Percentiles rank a stretch among this genome's conserved stretches.
phyloP scores from a whole-genome alignment of 129 eudicot species.

The Flaveria robusta region DNA sequence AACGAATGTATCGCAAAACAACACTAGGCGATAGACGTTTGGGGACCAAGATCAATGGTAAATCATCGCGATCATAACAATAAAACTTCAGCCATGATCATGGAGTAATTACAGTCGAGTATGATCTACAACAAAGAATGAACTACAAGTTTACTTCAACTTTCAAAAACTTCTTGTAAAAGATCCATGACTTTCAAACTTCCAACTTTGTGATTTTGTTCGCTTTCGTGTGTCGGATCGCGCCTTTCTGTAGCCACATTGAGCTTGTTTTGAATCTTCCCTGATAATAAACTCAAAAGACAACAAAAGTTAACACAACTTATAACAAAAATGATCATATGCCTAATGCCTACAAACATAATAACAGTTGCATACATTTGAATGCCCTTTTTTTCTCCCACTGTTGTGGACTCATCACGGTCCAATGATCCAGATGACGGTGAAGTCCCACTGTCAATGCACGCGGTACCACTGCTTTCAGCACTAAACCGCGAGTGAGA shows the following conservation, averaged over 20 bases:
- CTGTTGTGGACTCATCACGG: not conserved
- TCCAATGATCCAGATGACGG: conserved; percentile 33
- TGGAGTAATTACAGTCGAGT: conserved; percentile 11
- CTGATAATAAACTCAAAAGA: conserved; percentile 32
- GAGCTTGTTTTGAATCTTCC: conserved; percentile 43
- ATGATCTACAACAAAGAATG: conserved; percentile 35
- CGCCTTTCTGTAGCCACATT: conserved; percentile 43
- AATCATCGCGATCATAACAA: conserved; percentile 8
- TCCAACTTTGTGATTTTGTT: conserved; percentile 41
- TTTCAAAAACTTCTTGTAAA: conserved; percentile 48
- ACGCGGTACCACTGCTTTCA: conserved; percentile 45
- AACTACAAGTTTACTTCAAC: not conserved
- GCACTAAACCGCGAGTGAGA: conserved; percentile 42
- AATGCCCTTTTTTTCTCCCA: conserved; percentile 45
- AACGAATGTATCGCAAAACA: not conserved
- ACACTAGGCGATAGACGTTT: not conserved
- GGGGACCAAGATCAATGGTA: not conserved
- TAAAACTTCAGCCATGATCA: conserved; percentile 3
- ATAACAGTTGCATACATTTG: conserved; percentile 36
- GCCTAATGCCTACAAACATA: not conserved
- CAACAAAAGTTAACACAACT: conserved; percentile 10
- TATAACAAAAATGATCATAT: not conserved
- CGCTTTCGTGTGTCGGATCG: conserved; percentile 43
- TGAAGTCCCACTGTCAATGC: conserved; percentile 37
- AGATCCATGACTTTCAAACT: conserved; percentile 37